Percentiles rank a stretch among this genome's conserved stretches.
phyloP scores from a whole-genome alignment of 1,139 yeast genomes.

The Yamadazyma diospyri region DNA sequence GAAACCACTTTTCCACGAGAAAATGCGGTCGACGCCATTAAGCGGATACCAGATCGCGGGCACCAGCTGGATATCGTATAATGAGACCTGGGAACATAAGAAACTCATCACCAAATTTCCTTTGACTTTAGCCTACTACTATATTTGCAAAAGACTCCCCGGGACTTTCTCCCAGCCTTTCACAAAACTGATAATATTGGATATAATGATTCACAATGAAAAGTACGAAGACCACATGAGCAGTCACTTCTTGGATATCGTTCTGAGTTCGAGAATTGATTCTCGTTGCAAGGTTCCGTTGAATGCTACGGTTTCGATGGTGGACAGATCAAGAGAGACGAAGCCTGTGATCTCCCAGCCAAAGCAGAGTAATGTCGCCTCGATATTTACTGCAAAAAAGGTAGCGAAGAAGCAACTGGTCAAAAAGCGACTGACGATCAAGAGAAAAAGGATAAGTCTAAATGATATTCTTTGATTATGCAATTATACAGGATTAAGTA shows the following conservation, averaged over 20 bases:
- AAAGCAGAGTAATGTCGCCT: not conserved
- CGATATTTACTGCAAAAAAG: constrained; percentile 7
- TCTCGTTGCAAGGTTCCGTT: constrained; percentile 5
- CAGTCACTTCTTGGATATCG: constrained; percentile 7
- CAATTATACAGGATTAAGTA: constrained; percentile 3
- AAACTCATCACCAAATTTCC: constrained; percentile 21
- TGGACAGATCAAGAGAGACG: constrained; percentile 8
- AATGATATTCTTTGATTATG: constrained; percentile 6
- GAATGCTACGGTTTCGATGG: constrained; percentile 7
- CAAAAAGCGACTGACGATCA: constrained; percentile 9
- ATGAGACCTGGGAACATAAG: constrained; percentile 12
- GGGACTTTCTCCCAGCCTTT: not conserved
- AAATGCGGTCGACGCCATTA: constrained; percentile 5
- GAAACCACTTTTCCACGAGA: constrained; percentile 9
- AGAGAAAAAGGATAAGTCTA: constrained; percentile 3
- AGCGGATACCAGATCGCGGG: constrained; percentile 9
- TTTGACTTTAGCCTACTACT: constrained; percentile 24
- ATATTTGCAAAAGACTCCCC: constrained; percentile 13
- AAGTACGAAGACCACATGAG: constrained; percentile 6
- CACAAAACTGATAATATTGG: constrained; percentile 14
- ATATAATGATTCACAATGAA: constrained; percentile 19
- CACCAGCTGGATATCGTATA: constrained; percentile 22
- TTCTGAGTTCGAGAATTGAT: constrained; percentile 8
- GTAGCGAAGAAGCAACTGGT: constrained; percentile 4
- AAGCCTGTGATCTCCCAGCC: constrained; percentile 5